Evolutionary conservation across 1,284 basidiomycete genomes (phyloP).

Genomic region (Ustilago shanxiensis): DNA sequence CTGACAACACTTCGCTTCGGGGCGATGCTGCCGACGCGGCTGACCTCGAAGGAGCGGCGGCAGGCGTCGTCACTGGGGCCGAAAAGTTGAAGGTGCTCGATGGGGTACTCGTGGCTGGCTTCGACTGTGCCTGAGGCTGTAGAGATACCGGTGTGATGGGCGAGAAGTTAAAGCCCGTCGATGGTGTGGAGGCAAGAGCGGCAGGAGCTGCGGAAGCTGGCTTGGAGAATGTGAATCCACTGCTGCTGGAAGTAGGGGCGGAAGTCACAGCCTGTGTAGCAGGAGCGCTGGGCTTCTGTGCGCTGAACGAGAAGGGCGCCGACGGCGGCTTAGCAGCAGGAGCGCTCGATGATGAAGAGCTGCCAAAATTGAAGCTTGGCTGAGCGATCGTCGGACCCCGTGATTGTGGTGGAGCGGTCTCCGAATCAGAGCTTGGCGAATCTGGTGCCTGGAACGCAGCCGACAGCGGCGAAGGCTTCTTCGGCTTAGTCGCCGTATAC

Average conservation of each 20-base stretch:
- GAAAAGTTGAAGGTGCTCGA: constrained; percentile 36
- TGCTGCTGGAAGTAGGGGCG: constrained; percentile 7
- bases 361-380: constrained; percentile 35
- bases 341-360: not conserved
- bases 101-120: constrained; percentile 12
- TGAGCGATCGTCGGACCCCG: constrained; percentile 17
- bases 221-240: constrained; percentile 27
- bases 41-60: not conserved
- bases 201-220: constrained; percentile 19
- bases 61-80: not conserved
- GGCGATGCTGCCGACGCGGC: not conserved
- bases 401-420: constrained; percentile 21
- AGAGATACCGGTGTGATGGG: constrained; percentile 11
- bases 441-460: constrained; percentile 53
- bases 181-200: not conserved
- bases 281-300: constrained; percentile 19
- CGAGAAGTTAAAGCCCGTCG: constrained; percentile 32
- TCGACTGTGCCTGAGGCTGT: constrained; percentile 4
- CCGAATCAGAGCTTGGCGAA: constrained; percentile 53
- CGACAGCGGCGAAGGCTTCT: constrained; percentile 59
- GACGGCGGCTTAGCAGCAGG: constrained; percentile 23
- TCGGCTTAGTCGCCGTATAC: constrained; percentile 51
- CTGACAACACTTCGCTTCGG: constrained; percentile 26
- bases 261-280: constrained; percentile 3
- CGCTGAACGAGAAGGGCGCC: constrained; percentile 38